Base-by-base conservation (phyloP, 805 yeast genomes). In the Wickerhamiella lipophila region DNA sequence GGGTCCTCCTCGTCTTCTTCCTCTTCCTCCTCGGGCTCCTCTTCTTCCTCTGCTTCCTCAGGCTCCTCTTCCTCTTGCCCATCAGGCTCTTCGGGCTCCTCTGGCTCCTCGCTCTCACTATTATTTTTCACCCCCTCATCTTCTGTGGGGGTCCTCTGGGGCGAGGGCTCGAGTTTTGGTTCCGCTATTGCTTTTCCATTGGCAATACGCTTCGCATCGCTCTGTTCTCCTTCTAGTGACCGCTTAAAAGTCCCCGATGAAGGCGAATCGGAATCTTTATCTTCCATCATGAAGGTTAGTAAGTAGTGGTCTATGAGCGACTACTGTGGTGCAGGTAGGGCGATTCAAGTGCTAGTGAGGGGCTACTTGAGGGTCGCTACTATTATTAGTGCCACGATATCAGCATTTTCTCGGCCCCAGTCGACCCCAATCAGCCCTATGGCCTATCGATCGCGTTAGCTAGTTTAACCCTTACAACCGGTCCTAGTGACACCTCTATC, bases 1-100 rank as follows among this genome's bases (percentile, higher is more conserved):
- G 55, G 58, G 19, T 53, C 56, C 7, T 45, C 57, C 18, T 54
- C 50, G 12, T 54, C 54, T 40, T 48, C 56, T 6, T 54, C 60
- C 7, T 53, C 63, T 3, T 48, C 56, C 22, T 46, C 50, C 16
- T 30, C 58, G 9, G 49, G 56, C 8, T 36, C 55, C 13, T 38
- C 54, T 13, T 46, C 53, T 16, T 50, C 58, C 16, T 39, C 53
- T n/a, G 49, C 58, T 13, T 42, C 52, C n/a, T 42, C 51, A 9
- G 26, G 35, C 34, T 42, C 46, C 13, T 42, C 39, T 30, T 32
- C 45, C 13, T 42, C 52, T n/a, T 42, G 35, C 23, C 30, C 46
- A 5, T 42, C 39, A 12, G 21, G 22, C n/a, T 41, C 34, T 26
- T 27, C 44, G 21, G 25, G 16, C 18, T 9, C 40, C 36, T 36